These are phyloP conservation scores for Solanum bukasovii DNA, from an alignment of 257 asterid species.

Conservation along the genomic window DNA sequence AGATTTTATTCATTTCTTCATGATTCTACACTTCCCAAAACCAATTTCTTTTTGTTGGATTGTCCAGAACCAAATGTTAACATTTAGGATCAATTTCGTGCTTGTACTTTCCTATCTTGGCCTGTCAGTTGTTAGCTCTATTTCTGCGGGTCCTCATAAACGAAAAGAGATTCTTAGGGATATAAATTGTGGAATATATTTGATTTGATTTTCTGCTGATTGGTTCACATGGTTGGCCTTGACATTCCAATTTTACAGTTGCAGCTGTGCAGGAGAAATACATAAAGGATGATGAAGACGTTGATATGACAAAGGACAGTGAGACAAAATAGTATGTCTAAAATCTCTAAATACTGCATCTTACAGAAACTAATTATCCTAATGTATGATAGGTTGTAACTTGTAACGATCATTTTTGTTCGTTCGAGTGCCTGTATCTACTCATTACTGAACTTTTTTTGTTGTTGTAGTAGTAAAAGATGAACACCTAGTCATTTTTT, in stretches of 20 bases:
- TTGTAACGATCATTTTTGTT: neutral
- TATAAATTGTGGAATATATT: neutral
- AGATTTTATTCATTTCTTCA: neutral
- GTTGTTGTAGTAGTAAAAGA: neutral
- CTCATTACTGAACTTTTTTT: too few relatives aligned
- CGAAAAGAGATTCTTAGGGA: neutral
- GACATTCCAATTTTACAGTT: conserved; percentile 56
- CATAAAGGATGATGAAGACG: conserved; percentile 65
- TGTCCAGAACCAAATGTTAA: neutral
- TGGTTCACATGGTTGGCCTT: conserved; percentile 25
- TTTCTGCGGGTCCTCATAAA: neutral
- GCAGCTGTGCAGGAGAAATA: conserved; percentile 99
- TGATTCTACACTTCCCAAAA: neutral
- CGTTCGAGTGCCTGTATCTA: neutral
- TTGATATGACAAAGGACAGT: conserved; percentile 10
- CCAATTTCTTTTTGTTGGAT: neutral
- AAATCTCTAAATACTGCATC: neutral
- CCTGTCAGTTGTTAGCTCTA: neutral
- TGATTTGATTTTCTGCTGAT: neutral
- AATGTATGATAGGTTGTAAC: neutral
- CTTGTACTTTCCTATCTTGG: neutral
- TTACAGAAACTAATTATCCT: neutral
- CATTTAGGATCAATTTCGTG: neutral
- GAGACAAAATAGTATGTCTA: neutral
- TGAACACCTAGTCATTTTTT: too few relatives aligned